Percentiles rank a stretch among this genome's conserved stretches.
Conservation (phyloP, 1,284 basidiomycete species). For the Polyporus tsugae region DNA sequence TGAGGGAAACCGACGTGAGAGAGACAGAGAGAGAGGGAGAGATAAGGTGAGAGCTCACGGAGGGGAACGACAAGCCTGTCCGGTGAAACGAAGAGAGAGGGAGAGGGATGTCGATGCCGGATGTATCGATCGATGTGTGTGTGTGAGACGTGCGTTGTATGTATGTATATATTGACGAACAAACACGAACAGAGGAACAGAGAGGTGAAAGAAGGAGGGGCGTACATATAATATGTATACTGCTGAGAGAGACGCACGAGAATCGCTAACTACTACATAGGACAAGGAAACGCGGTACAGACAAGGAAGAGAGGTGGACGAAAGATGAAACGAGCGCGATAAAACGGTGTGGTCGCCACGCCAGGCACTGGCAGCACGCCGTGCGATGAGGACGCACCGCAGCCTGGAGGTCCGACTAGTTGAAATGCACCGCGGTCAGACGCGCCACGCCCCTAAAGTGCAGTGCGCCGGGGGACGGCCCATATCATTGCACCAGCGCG, state of each 20-base stretch:
- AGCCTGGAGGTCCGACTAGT: background rate
- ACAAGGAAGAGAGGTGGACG: background rate
- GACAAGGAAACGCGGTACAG: slow-evolving; percentile 13
- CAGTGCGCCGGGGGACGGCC: slow-evolving; percentile 5
- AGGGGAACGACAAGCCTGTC: slow-evolving; percentile 2
- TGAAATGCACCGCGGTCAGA: slow-evolving; percentile 9
- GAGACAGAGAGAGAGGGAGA: background rate
- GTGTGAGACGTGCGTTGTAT: background rate
- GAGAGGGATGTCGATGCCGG: slow-evolving; percentile 7
- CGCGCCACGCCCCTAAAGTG: background rate
- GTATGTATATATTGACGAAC: slow-evolving; percentile 6
- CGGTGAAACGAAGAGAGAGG: background rate
- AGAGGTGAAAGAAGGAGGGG: slow-evolving; percentile 6
- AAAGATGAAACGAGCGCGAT: background rate
- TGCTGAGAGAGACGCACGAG: slow-evolving; percentile 1
- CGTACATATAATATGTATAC: slow-evolving; percentile 21
- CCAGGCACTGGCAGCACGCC: background rate
- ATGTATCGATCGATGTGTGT: slow-evolving; percentile 1
- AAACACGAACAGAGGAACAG: background rate
- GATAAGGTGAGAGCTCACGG: background rate
- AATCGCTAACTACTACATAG: slow-evolving; percentile 30
- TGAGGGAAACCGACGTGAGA: background rate
- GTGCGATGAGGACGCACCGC: background rate
- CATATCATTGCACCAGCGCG: slow-evolving; percentile 21
- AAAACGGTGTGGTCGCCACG: no score